A percentile compares a stretch with the other conserved stretches of the same genome.
Conservation (phyloP, 2,329 filamentous ascomycete species). For the Epichloe typhina region DNA sequence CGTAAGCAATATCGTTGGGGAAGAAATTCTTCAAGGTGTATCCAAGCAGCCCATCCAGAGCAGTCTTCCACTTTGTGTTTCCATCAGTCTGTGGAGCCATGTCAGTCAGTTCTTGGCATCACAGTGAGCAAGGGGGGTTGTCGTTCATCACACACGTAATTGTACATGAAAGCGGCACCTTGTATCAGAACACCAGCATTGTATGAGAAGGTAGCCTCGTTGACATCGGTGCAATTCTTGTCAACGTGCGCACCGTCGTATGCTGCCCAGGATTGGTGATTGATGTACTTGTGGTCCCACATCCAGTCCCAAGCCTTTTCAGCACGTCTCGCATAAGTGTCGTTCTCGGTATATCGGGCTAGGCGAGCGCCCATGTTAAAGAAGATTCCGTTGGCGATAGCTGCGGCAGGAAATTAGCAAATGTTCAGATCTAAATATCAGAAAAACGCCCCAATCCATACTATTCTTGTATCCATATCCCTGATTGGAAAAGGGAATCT, state of each 20-base stretch:
- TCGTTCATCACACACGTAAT: slow-evolving; percentile 30
- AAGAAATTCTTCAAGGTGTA: slow-evolving; percentile 39
- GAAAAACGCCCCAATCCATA: slow-evolving; percentile 14
- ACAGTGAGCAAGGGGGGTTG: too few relatives aligned
- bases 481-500: slow-evolving; percentile 60
- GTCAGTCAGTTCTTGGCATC: slow-evolving; percentile 11
- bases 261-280: slow-evolving; percentile 44
- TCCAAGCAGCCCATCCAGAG: slow-evolving; percentile 41
- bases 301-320: slow-evolving; percentile 51
- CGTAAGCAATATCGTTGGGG: slow-evolving; percentile 45
- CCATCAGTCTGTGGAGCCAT: slow-evolving; percentile 32
- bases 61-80: slow-evolving; percentile 38
- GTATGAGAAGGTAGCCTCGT: slow-evolving; percentile 54
- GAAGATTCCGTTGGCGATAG: slow-evolving; percentile 49
- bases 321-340: slow-evolving; percentile 51
- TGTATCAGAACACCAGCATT: slow-evolving; percentile 49
- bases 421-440: not conserved
- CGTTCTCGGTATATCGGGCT: slow-evolving; percentile 55
- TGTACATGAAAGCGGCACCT: slow-evolving; percentile 57
- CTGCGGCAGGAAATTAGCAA: slow-evolving; percentile 14
- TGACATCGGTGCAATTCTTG: slow-evolving; percentile 46
- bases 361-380: slow-evolving; percentile 57
- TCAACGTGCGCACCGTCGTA: slow-evolving; percentile 49
- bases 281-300: slow-evolving; percentile 40
- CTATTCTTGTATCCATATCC: slow-evolving; percentile 68